Percentiles rank a stretch among this genome's conserved stretches.
Conservation (phyloP, 495 filamentous ascomycete species). For the Tuber umbilicatum region DNA sequence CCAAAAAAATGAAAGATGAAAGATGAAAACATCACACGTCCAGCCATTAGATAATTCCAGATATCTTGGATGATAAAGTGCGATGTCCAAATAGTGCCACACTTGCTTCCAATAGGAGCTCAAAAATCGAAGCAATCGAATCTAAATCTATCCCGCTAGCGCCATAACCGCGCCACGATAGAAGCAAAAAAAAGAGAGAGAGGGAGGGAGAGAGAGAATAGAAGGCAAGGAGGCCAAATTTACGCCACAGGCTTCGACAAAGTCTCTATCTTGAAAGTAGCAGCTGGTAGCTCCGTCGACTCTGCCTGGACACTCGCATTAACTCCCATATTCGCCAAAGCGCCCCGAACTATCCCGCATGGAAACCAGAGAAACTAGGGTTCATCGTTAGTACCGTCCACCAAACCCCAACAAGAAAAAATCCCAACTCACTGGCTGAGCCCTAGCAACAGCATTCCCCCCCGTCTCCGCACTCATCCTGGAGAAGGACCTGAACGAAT, state of each 20-base stretch:
- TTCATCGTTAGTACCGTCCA: constrained; percentile 11
- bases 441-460: constrained; percentile 62
- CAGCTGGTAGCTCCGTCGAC: constrained; percentile 72
- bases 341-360: constrained; percentile 82
- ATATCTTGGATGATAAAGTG: neutral
- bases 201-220: constrained; percentile 7
- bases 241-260: constrained; percentile 43
- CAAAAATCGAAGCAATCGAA: neutral
- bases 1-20: neutral
- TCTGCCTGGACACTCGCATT: constrained; percentile 85
- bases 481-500: constrained; percentile 77
- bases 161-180: constrained; percentile 20
- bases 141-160: constrained; percentile 1
- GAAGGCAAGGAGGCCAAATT: constrained; percentile 6
- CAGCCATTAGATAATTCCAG: neutral
- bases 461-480: constrained; percentile 75
- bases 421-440: constrained; percentile 63
- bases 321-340: constrained; percentile 82
- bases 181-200: neutral
- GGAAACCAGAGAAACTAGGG: constrained; percentile 86
- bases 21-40: neutral
- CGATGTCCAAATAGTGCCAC: neutral
- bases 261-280: constrained; percentile 95
- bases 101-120: neutral
- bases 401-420: neutral